Evolutionary conservation across 2,329 filamentous ascomycete genomes (phyloP).

Genomic region (Penicillium sp.): DNA sequence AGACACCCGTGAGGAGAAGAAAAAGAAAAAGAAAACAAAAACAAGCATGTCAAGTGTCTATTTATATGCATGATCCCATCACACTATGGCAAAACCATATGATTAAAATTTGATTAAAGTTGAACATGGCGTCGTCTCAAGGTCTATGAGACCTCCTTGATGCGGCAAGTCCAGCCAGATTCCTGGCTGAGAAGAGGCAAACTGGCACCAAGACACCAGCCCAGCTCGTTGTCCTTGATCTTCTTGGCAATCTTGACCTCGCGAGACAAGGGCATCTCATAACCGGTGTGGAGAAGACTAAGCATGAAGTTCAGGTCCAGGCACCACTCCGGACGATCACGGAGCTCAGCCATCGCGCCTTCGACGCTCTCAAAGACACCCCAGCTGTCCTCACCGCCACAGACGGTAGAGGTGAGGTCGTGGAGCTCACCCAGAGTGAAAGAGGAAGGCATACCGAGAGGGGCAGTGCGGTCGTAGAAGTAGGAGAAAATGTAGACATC

Average conservation of each 20-base stretch:
- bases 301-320: conserved; percentile 97
- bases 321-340: conserved; percentile 83
- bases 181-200: conserved; percentile 76
- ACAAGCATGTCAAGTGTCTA: conserved; percentile 22
- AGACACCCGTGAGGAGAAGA: conserved; percentile 2
- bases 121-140: conserved; percentile 10
- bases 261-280: conserved; percentile 94
- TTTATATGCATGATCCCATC: conserved; percentile 33
- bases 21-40: conserved; percentile 20
- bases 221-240: conserved; percentile 93
- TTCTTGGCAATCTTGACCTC: conserved; percentile 99
- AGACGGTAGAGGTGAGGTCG: conserved; percentile 81
- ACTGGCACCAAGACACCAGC: conserved; percentile 96
- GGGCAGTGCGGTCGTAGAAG: conserved; percentile 93
- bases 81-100: conserved; percentile 20
- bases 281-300: conserved; percentile 86
- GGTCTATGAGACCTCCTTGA: conserved; percentile 68
- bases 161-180: conserved; percentile 87
- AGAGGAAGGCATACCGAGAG: conserved; percentile 95
- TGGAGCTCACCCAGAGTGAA: conserved; percentile 91
- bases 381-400: conserved; percentile 75
- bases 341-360: conserved; percentile 75
- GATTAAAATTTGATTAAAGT: conserved; percentile 23
- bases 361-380: conserved; percentile 74
- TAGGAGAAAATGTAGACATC: conserved; percentile 97